Conservation (phyloP, 208 protist species). For the Acanthamoeba royreba region DNA sequence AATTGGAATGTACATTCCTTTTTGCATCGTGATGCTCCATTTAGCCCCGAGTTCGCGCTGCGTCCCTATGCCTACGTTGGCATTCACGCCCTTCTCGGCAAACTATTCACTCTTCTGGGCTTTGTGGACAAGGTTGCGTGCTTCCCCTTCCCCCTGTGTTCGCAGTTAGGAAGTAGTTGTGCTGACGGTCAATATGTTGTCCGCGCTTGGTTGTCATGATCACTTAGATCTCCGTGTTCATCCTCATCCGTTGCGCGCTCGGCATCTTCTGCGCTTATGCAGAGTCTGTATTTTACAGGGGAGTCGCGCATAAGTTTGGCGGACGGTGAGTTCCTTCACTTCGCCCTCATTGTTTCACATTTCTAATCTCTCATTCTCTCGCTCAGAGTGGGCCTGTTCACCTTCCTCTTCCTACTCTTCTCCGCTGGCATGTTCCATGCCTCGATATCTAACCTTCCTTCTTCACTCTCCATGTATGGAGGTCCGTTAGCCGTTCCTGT, state of each 20-base stretch:
- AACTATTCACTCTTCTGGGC: neutral
- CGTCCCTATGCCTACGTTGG: slow-evolving; percentile 89
- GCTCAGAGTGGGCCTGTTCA: neutral
- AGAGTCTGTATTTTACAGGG: slow-evolving; percentile 53
- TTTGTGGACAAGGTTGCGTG: neutral
- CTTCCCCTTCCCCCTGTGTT: neutral
- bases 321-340: neutral
- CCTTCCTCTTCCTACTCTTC: slow-evolving; percentile 63
- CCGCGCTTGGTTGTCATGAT: neutral
- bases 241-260: slow-evolving; percentile 39
- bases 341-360: neutral
- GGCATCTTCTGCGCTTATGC: slow-evolving; percentile 58
- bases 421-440: slow-evolving; percentile 82
- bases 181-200: neutral
- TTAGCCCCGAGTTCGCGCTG: slow-evolving; percentile 83
- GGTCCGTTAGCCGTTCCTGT: neutral
- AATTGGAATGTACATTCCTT: neutral
- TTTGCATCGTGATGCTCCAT: neutral
- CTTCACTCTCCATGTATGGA: slow-evolving; percentile 86
- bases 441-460: slow-evolving; percentile 81
- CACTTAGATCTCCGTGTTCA: slow-evolving; percentile 53
- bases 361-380: neutral
- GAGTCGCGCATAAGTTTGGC: neutral
- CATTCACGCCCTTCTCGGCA: slow-evolving; percentile 76
- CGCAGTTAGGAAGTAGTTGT: neutral